Conservation (phyloP, 768 basidiomycete species). For the Agaricus subrufescens region DNA sequence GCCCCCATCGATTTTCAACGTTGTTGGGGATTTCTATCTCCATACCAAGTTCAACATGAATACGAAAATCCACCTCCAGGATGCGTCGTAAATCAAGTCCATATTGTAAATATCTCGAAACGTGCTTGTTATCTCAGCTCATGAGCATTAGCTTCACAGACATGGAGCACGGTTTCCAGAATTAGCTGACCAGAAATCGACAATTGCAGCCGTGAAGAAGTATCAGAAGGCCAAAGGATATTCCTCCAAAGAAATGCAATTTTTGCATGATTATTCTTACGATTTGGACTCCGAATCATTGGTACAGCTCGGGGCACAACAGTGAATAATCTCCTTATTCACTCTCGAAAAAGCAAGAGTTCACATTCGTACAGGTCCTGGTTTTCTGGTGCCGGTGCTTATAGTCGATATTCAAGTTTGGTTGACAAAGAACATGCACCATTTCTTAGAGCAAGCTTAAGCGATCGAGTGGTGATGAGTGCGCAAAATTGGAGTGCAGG, state of each 20-base stretch:
- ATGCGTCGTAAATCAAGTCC: conserved; percentile 56
- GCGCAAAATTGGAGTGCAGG: conserved; percentile 71
- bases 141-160: conserved; percentile 54
- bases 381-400: conserved; percentile 47
- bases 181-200: conserved; percentile 32
- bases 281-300: conserved; percentile 53
- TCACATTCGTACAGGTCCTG: conserved; percentile 20
- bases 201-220: conserved; percentile 47
- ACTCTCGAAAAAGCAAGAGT: background rate
- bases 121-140: background rate
- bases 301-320: conserved; percentile 57
- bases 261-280: conserved; percentile 56
- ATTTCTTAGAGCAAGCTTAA: conserved; percentile 41
- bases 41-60: conserved; percentile 37
- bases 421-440: conserved; percentile 41
- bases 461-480: conserved; percentile 58
- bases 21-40: conserved; percentile 57
- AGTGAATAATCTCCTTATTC: conserved; percentile 36
- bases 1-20: too few species aligned
- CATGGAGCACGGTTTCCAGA: conserved; percentile 82
- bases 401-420: conserved; percentile 48
- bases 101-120: conserved; percentile 1
- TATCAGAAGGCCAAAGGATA: conserved; percentile 43
- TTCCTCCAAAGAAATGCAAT: conserved; percentile 43
- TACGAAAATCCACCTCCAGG: conserved; percentile 41